A percentile compares a stretch with the other conserved stretches of the same genome.
Evolutionary conservation across 192 early-diverging fungal species (phyloP).

Genomic region (Coemansia asiatica): DNA sequence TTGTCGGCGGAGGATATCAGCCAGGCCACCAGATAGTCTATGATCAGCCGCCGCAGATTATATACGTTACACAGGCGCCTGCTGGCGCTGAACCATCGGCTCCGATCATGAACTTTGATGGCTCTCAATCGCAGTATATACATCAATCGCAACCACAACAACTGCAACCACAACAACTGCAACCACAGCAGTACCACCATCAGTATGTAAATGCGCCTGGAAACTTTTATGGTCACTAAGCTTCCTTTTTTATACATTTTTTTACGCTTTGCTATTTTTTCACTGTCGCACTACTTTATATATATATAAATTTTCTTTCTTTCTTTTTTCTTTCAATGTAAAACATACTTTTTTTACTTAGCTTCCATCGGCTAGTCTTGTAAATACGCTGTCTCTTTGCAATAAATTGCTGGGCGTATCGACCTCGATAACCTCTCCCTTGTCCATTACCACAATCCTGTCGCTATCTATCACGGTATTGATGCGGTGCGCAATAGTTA

Average conservation of each 20-base stretch:
- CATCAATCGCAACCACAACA: conserved; percentile 1
- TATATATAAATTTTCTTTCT: too few relatives aligned
- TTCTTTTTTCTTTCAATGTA: background rate
- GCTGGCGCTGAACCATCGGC: conserved; percentile 19
- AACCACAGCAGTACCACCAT: conserved; percentile 10
- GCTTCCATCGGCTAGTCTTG: background rate
- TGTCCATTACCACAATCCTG: conserved; percentile 65
- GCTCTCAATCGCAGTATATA: conserved; percentile 22
- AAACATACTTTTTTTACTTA: background rate
- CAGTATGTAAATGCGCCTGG: conserved; percentile 49
- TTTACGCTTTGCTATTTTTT: background rate
- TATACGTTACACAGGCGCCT: background rate
- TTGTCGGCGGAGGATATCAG: background rate
- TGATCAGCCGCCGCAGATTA: conserved; percentile 14
- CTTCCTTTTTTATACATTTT: conserved; percentile 3
- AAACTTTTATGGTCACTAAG: conserved; percentile 26
- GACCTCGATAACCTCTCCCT: conserved; percentile 5
- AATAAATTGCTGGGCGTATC: conserved; percentile 2
- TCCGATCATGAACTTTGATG: conserved; percentile 14
- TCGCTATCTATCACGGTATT: conserved; percentile 66
- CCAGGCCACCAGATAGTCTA: conserved; percentile 6
- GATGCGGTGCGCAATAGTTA: conserved; percentile 68
- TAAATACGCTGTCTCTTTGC: background rate
- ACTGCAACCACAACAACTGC: background rate
- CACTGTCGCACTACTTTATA: background rate